Conservation (phyloP, 2,329 filamentous ascomycete species). For the Cucurbitaria berberidis region DNA sequence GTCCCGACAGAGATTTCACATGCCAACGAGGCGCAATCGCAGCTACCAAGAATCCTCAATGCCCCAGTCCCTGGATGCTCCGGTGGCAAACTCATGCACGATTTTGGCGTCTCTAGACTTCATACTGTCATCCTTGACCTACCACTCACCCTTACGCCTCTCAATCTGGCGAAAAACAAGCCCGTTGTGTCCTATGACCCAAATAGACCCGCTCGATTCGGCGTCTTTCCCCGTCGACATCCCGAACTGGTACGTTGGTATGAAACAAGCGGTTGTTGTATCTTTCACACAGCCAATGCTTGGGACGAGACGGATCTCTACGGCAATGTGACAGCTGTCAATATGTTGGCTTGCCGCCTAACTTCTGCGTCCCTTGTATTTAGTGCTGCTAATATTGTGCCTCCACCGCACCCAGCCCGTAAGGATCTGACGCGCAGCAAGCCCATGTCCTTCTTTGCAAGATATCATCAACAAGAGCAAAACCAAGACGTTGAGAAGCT, state of each 20-base stretch:
- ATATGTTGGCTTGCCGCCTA: slow-evolving; percentile 70
- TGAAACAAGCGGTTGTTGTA: slow-evolving; percentile 69
- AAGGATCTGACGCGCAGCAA: slow-evolving; percentile 21
- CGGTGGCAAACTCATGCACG: slow-evolving; percentile 76
- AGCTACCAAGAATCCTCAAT: slow-evolving; percentile 52
- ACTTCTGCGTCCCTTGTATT: slow-evolving; percentile 71
- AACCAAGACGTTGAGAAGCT: slow-evolving; percentile 33
- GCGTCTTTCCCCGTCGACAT: slow-evolving; percentile 68
- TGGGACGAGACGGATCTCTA: slow-evolving; percentile 62
- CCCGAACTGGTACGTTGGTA: slow-evolving; percentile 69
- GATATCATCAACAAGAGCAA: slow-evolving; percentile 47
- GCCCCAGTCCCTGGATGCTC: slow-evolving; percentile 65
- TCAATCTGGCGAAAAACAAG: slow-evolving; percentile 63
- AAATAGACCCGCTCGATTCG: slow-evolving; percentile 65
- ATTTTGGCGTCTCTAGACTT: slow-evolving; percentile 69
- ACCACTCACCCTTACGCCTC: slow-evolving; percentile 68
- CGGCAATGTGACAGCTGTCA: slow-evolving; percentile 55
- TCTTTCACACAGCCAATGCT: slow-evolving; percentile 74
- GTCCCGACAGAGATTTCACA: slow-evolving; percentile 48
- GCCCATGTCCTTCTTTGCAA: slow-evolving; percentile 56
- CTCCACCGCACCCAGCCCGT: slow-evolving; percentile 51
- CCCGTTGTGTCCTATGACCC: slow-evolving; percentile 67
- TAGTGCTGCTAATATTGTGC: slow-evolving; percentile 66
- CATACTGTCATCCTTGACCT: slow-evolving; percentile 74
- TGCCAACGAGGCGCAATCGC: slow-evolving; percentile 1